phyloP scores from a whole-genome alignment of 2,329 filamentous ascomycete genomes.

The Fusarium oxysporum region DNA sequence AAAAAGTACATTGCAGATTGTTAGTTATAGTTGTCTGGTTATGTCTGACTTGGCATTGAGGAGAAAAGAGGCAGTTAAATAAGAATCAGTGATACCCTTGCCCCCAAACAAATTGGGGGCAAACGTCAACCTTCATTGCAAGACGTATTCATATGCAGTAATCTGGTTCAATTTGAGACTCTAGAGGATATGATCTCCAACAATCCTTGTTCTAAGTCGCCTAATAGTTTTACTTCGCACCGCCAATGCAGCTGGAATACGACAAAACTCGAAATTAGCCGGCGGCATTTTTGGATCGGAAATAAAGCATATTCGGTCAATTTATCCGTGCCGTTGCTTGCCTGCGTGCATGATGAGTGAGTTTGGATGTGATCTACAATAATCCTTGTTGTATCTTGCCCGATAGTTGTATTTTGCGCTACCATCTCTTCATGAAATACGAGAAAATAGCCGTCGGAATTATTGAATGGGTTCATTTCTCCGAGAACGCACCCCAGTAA shows the following conservation, averaged over 20 bases:
- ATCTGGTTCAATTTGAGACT: not conserved
- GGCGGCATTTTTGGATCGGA: not conserved
- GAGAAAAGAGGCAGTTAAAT: not conserved
- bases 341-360: too few species aligned
- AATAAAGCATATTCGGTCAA: accelerated
- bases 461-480: not conserved
- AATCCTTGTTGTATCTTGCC: not conserved
- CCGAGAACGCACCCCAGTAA: too few species aligned
- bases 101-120: not conserved
- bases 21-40: not conserved
- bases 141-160: not conserved
- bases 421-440: not conserved
- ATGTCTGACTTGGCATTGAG: accelerated
- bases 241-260: not conserved
- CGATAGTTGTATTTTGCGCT: accelerated
- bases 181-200: not conserved
- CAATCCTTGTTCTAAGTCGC: not conserved
- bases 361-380: not conserved
- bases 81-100: not conserved
- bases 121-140: not conserved
- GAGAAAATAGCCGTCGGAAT: not conserved
- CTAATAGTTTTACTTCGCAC: accelerated
- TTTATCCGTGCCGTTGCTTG: not conserved
- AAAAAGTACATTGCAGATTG: not conserved
- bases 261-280: not conserved